These are phyloP conservation scores for Gracilaria vermiculophylla DNA, from an alignment of 23 red algal genomes.

Conservation along the genomic window DNA sequence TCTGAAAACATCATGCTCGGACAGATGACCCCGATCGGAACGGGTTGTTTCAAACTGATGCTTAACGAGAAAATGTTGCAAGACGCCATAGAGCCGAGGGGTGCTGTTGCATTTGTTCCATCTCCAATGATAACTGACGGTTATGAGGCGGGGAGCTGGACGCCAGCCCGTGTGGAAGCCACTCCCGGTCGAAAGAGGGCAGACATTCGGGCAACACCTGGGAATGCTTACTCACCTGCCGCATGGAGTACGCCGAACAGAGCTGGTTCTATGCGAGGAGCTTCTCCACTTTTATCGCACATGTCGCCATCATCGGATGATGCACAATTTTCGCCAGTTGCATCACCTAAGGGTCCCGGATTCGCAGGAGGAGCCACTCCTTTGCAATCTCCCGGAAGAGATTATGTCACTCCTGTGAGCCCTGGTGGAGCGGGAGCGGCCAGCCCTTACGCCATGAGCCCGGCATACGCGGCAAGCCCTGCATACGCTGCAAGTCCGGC, in stretches of 20 bases:
- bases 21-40: conserved; percentile 83
- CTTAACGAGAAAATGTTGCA: conserved; percentile 83
- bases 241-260: conserved; percentile 37
- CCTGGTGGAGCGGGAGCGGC: conserved; percentile 16
- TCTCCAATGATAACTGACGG: conserved; percentile 20
- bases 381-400: conserved; percentile 40
- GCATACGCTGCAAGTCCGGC: conserved; percentile 66
- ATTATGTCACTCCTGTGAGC: conserved; percentile 31
- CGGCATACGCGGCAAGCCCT: conserved; percentile 28
- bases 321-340: conserved; percentile 65
- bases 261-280: not conserved
- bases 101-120: not conserved
- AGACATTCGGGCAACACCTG: conserved; percentile 55
- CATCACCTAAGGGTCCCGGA: conserved; percentile 41
- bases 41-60: conserved; percentile 84
- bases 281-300: conserved; percentile 34
- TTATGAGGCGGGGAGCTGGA: conserved; percentile 2
- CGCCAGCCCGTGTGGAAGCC: conserved; percentile 8
- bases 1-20: conserved; percentile 98
- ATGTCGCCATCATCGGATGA: conserved; percentile 63
- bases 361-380: conserved; percentile 31
- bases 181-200: conserved; percentile 52
- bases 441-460: conserved; percentile 17
- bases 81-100: conserved; percentile 63
- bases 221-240: conserved; percentile 72